phyloP scores from a whole-genome alignment of 495 filamentous ascomycete genomes.

The Cryomyces minteri region DNA sequence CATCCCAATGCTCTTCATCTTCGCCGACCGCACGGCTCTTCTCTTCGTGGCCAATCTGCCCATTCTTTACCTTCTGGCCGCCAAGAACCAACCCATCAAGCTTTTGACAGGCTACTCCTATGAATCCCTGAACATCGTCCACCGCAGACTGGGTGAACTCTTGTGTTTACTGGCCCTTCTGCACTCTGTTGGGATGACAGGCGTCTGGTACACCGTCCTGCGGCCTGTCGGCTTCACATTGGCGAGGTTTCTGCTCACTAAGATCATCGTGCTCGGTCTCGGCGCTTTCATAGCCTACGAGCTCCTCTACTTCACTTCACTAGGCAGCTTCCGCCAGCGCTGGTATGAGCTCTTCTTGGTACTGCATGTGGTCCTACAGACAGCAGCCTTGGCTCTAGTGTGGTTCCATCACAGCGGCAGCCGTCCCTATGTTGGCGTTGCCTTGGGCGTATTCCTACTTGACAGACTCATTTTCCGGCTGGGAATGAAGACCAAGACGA shows the following conservation, averaged over 20 bases:
- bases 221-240: conserved; percentile 23
- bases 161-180: conserved; percentile 26
- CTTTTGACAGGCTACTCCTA: conserved; percentile 42
- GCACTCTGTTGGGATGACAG: conserved; percentile 27
- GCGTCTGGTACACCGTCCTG: conserved; percentile 26
- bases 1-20: conserved; percentile 28
- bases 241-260: conserved; percentile 18
- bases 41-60: conserved; percentile 40
- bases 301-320: conserved; percentile 30
- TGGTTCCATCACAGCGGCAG: conserved; percentile 30
- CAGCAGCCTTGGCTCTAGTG: conserved; percentile 30
- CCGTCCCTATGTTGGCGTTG: conserved; percentile 22
- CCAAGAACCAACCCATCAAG: conserved; percentile 43
- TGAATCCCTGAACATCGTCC: conserved; percentile 43
- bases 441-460: conserved; percentile 33
- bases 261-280: conserved; percentile 26
- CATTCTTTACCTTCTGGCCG: conserved; percentile 38
- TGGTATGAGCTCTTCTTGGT: conserved; percentile 43
- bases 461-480: conserved; percentile 40
- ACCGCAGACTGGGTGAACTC: conserved; percentile 31
- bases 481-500: conserved; percentile 22
- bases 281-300: conserved; percentile 31
- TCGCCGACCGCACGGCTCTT: conserved; percentile 34
- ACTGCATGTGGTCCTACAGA: conserved; percentile 34
- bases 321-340: conserved; percentile 27